Evolutionary conservation across 2,329 filamentous ascomycete genomes (phyloP), one percentile per base, ranked within the genome.

Genomic region (Bipolaris gigantea): DNA sequence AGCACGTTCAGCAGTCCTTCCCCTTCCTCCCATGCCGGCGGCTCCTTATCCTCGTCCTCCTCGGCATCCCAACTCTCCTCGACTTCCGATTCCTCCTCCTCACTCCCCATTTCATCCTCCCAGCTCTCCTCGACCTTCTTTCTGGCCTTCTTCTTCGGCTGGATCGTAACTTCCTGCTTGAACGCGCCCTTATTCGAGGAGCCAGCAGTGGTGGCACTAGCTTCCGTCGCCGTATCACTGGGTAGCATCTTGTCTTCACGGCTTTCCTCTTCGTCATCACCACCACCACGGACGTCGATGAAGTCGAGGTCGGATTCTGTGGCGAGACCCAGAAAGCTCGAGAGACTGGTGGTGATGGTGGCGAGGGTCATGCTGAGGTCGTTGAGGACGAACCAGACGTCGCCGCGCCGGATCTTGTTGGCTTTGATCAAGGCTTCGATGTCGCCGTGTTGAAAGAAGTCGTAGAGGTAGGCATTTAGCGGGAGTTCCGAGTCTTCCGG

Each of bases 371-470:
- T 77, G 13, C 82, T 85, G 69, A 86, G 86, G 64, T 88, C 83
- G 56, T 90, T 89, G 2, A 92, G 77, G 2, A 82, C 67, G 64
- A 88, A 92, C 89, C 89, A 92, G 8, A 90, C 80, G 42, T 91
- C 87, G 4, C 83, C 82, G 1, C 77, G 75, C 40, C 83, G 83
- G 65, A 93, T 85, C 2, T 81, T 79, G 66, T 93, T 92, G 27
- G 85, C 87, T 0, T 72, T 75, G 11, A 83, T 81, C 2, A 92
- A 75, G 0, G 84, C 81, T 1, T 78, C 68, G 19, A 86, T 70
- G 64, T 87, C 83, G 3, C 88, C 89, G 62, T 92, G 86, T 71
- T 85, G 89, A 79, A 84, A 92, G 73, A 92, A 93, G 70, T 92
- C 88, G 55, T 87, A 85, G 0, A 92, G 74, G 65, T 89, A 89